phyloP scores from a whole-genome alignment of 2,329 filamentous ascomycete species.

The Cryphonectria parasitica region DNA sequence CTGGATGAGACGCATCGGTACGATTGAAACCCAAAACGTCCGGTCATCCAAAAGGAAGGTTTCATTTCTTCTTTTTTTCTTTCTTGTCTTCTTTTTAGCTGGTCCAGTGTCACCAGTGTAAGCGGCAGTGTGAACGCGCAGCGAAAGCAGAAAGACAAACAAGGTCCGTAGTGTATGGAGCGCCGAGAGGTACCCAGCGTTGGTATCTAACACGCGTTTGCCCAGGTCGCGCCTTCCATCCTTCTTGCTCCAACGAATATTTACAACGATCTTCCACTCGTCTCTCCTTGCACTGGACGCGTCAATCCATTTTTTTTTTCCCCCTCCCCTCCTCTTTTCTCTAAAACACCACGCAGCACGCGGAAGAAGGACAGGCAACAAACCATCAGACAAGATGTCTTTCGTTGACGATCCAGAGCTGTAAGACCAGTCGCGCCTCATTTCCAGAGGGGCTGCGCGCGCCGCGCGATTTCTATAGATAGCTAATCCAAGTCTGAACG shows the following conservation, averaged over 20 bases:
- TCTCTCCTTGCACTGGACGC: background rate
- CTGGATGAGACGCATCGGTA: background rate
- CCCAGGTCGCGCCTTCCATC: background rate
- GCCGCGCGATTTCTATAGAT: background rate
- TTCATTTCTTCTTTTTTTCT: background rate
- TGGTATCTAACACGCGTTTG: background rate
- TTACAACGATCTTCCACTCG: background rate
- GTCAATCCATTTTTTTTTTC: background rate
- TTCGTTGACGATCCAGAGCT: constrained; percentile 21
- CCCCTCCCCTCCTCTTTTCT: background rate
- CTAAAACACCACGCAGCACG: background rate
- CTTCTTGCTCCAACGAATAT: background rate
- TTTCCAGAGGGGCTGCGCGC: background rate
- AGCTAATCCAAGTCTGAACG: background rate
- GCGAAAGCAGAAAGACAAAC: background rate
- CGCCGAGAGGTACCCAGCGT: background rate
- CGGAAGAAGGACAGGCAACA: background rate
- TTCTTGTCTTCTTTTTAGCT: background rate
- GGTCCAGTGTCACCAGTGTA: background rate
- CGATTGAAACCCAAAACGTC: background rate
- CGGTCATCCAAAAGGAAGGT: background rate
- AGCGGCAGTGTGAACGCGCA: background rate
- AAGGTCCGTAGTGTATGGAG: background rate
- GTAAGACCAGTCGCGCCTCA: constrained; percentile 18
- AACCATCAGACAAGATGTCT: constrained; percentile 25